Evolutionary conservation across 2,329 filamentous ascomycete genomes (phyloP).

Genomic region (Pyrenophora seminiperda): DNA sequence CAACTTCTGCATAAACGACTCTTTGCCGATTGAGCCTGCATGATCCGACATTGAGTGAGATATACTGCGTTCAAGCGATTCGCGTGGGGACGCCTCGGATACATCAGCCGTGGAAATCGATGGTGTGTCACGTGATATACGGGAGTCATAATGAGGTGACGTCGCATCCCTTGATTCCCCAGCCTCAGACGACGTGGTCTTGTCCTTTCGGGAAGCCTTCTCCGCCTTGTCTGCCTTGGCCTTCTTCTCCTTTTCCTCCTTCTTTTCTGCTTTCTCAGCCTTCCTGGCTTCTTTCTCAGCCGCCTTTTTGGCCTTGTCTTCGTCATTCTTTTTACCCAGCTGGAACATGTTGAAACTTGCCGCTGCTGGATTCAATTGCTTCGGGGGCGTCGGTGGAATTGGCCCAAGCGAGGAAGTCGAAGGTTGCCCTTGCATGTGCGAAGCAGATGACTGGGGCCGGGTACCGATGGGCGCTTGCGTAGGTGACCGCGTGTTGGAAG

Average conservation of each 20-base stretch:
- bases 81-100: conserved; percentile 46
- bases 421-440: conserved; percentile 45
- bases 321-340: conserved; percentile 39
- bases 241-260: conserved; percentile 47
- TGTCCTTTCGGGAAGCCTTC: conserved; percentile 44
- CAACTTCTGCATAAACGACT: conserved; percentile 57
- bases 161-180: conserved; percentile 36
- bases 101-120: conserved; percentile 50
- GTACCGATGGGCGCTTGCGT: conserved; percentile 77
- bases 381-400: conserved; percentile 55
- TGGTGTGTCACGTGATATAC: conserved; percentile 51
- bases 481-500: conserved; percentile 56
- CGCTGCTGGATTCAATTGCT: conserved; percentile 79
- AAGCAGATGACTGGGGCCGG: conserved; percentile 65
- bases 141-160: conserved; percentile 34
- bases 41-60: conserved; percentile 47
- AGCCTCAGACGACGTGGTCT: conserved; percentile 36
- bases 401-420: conserved; percentile 25
- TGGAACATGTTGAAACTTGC: conserved; percentile 72
- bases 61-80: conserved; percentile 48
- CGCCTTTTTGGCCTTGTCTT: conserved; percentile 42
- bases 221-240: conserved; percentile 44
- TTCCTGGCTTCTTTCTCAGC: conserved; percentile 47
- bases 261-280: conserved; percentile 41
- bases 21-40: conserved; percentile 47